Base-by-base conservation (phyloP, 2,329 filamentous ascomycete species). In the Hysterium pulicare region DNA sequence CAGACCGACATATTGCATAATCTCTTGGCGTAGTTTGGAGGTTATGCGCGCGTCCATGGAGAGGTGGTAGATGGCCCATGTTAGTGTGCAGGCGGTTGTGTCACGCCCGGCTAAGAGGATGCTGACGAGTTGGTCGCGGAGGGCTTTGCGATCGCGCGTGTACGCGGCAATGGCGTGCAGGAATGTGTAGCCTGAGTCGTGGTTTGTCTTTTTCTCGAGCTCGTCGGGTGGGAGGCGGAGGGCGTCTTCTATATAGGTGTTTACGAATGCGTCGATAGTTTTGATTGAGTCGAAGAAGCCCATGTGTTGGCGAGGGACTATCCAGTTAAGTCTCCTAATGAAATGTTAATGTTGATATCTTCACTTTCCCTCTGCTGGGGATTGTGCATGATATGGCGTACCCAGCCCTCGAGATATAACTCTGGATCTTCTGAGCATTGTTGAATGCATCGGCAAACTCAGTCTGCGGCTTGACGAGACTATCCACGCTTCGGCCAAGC, bases 61-160 rank as follows among this genome's bases (percentile, higher is more conserved):
- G 2, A 96, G 76, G 66, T 95, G 88, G 66, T 93, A 94, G 45
- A 95, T 75, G 26, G 80, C 75, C 84, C 89, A 95, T 0, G 83
- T 86, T 0, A 96, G 75, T 0, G 87, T 89, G 13, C 77, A 80
- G 22, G 90, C 90, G 0, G 90, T 96, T 11, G 90, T 95, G 66
- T 96, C 90, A 17, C 87, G 79, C 10, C 88, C 90, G 1, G 90
- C 90, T 13, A 96, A 78, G 2, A 96, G 78, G 9, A 95, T 79
- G 33, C 11, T 16, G 5, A 34, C 33, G 11, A 95, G 74, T 66
- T 96, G 90, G 67, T 95, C 90, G 24, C 89, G 86, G 11, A 96
- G 77, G 3, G 89, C 78, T 41, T 75, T 78, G 19, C 71, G 63
- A 48, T 76, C 71, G 24, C 86, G 81, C 0, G 90, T 95, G 70